Base-by-base conservation (phyloP, 2,329 filamentous ascomycete species). In the Xylariaceae sp. region DNA sequence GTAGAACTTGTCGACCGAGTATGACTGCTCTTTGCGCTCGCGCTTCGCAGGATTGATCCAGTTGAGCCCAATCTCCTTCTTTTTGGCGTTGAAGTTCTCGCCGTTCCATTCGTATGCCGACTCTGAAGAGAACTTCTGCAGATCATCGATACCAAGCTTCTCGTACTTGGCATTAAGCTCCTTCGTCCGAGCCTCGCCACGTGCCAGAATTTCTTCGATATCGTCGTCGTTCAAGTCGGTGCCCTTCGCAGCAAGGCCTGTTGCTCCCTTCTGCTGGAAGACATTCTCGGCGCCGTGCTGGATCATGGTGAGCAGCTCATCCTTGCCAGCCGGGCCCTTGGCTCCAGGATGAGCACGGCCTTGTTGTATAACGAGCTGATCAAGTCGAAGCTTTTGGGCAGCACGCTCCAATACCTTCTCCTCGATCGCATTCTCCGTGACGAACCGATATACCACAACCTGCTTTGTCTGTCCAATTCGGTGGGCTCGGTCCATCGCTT, bases 11-110 rank as follows among this genome's bases (percentile, higher is more conserved):
- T 98, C 94, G 70, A 98, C 95, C 0, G 90, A 96, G 61, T 98
- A 98, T 4, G 88, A 88, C 60, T 96, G 88, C 59, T 97, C 90
- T 64, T 97, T 98, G 56, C 92, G 86, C 67, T 98, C 94, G 63
- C 92, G 89, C 72, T 98, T 98, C 12, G 90, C 82, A 2, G 92
- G 94, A 55, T 98, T 95, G 68, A 98, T 98, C 94, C 94, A 98
- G 57, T 73, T 89, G 50, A 96, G 76, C 34, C 87, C 88, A 47
- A 96, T 87, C 34, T 94, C 88, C 63, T 94, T 94, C 68, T 94
- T 94, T 59, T 83, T 78, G 42, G 85, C 86, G 37, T 88, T 86
- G 61, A 98, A 98, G 55, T 90, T 90, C 65, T 97, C 83, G 32
- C 92, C 92, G 49, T 98, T 98, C 94, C 94, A 98, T 59, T 97